Conservation (phyloP, 163 green algal genomes). For the Chloromonas sp. region DNA sequence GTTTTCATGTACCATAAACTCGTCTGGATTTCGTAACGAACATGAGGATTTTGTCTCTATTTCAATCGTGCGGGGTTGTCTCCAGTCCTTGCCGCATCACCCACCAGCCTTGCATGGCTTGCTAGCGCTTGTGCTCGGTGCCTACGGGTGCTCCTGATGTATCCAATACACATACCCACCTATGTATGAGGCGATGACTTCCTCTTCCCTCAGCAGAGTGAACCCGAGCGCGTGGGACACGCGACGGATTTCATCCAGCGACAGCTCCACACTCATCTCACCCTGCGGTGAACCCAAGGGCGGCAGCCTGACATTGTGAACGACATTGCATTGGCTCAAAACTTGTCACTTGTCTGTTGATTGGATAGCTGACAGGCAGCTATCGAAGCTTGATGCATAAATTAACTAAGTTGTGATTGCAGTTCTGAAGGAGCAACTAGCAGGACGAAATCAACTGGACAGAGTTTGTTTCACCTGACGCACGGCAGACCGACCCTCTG, state of each 20-base stretch:
- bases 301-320: too few species aligned
- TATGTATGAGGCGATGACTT: constrained; percentile 48
- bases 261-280: constrained; percentile 69
- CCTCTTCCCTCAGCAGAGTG: constrained; percentile 23
- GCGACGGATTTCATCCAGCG: constrained; percentile 60
- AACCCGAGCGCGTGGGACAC: constrained; percentile 57
- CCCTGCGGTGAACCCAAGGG: not conserved
- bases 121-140: not conserved
- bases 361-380: too few species aligned
- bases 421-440: too few species aligned
- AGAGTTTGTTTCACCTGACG: too few species aligned
- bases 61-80: not conserved
- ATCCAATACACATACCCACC: constrained; percentile 21
- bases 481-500: too few species aligned
- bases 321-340: too few species aligned
- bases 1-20: too few species aligned
- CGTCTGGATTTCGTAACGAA: not conserved
- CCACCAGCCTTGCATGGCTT: not conserved
- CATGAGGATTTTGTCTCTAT: not conserved
- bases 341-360: too few species aligned
- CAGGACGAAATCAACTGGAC: too few species aligned
- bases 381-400: too few species aligned
- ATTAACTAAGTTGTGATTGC: too few species aligned
- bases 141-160: not conserved
- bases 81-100: not conserved